These are phyloP conservation scores for Malus hybrid DNA, from an alignment of 331 rosid species.

Conservation along the genomic window DNA sequence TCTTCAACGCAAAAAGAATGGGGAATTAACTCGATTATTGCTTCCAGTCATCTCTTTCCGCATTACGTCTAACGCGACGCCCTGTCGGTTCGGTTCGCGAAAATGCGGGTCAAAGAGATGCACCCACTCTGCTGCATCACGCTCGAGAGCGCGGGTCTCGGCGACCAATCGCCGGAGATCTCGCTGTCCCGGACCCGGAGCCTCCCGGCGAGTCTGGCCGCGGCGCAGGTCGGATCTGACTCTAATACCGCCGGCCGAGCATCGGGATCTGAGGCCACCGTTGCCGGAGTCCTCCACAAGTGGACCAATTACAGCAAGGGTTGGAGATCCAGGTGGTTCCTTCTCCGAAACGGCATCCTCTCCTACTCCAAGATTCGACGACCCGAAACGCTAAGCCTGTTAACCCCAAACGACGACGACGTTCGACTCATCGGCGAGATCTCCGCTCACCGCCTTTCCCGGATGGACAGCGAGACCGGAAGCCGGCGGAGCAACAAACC, in stretches of 20 bases:
- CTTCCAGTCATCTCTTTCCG: not conserved
- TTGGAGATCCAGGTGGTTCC: slow-evolving; percentile 97
- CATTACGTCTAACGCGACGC: not conserved
- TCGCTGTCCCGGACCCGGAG: slow-evolving; percentile 62
- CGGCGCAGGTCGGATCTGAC: slow-evolving; percentile 42
- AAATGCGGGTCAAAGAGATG: slow-evolving; percentile 92
- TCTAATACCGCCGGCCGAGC: slow-evolving; percentile 26
- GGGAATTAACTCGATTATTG: not conserved
- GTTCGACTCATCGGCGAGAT: slow-evolving; percentile 67
- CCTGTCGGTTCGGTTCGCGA: not conserved
- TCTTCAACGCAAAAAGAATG: not conserved
- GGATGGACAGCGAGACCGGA: slow-evolving; percentile 29
- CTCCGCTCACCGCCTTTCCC: slow-evolving; percentile 45
- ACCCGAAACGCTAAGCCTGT: slow-evolving; percentile 61
- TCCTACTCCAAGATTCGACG: slow-evolving; percentile 81
- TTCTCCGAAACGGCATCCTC: slow-evolving; percentile 69
- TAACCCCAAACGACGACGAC: slow-evolving; percentile 42
- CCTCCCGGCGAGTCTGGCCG: slow-evolving; percentile 43
- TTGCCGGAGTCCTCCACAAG: slow-evolving; percentile 77
- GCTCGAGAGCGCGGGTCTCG: slow-evolving; percentile 60
- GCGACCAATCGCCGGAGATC: slow-evolving; percentile 69
- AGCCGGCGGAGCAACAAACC: slow-evolving; percentile 34
- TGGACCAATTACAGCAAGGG: slow-evolving; percentile 99
- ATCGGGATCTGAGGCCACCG: slow-evolving; percentile 60
- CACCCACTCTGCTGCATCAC: slow-evolving; percentile 89